Evolutionary conservation across 495 filamentous ascomycete species (phyloP).

Genomic region (Haplographium delicatum): DNA sequence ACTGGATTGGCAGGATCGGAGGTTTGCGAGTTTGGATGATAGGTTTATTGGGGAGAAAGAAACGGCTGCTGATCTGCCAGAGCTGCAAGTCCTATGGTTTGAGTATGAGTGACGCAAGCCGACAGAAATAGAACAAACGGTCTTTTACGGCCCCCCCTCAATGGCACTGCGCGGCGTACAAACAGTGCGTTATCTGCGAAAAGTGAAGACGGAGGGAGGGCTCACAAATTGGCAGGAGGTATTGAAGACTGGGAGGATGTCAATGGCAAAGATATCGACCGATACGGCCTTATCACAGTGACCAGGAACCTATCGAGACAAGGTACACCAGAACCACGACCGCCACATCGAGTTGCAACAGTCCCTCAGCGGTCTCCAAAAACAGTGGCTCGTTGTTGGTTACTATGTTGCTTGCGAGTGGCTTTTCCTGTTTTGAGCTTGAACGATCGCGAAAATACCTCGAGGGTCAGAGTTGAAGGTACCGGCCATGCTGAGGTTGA

Average conservation of each 20-base stretch:
- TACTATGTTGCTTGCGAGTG: too few species aligned
- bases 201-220: too few species aligned
- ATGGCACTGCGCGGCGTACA: neutral
- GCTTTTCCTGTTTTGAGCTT: too few species aligned
- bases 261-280: conserved; percentile 73
- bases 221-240: conserved; percentile 67
- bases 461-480: too few species aligned
- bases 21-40: conserved; percentile 6
- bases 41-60: conserved; percentile 1
- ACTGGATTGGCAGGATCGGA: conserved; percentile 56
- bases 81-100: conserved; percentile 3
- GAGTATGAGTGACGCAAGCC: neutral
- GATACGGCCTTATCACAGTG: conserved; percentile 84
- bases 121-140: conserved; percentile 12
- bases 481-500: too few species aligned
- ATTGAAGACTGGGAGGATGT: conserved; percentile 96
- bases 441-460: too few species aligned
- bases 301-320: conserved; percentile 16
- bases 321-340: conserved; percentile 38
- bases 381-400: too few species aligned
- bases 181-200: conserved; percentile 21
- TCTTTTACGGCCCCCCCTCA: conserved; percentile 2
- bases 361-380: conserved; percentile 47
- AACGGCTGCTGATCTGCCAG: neutral
- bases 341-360: conserved; percentile 63